Evolutionary conservation across 805 yeast species (phyloP).

Genomic region (Saturnispora dispora): DNA sequence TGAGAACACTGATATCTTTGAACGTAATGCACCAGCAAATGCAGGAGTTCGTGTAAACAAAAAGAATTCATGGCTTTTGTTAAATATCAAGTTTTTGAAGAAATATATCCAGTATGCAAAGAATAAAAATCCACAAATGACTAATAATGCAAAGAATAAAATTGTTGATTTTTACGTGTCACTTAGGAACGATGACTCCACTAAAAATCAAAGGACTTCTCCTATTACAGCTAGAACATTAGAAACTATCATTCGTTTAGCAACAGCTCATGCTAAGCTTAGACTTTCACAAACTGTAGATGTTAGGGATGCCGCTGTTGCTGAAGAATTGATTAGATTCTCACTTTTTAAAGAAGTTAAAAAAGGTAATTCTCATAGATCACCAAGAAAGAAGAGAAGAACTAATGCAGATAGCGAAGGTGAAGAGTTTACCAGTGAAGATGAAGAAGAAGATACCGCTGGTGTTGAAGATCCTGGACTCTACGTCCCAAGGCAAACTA

Average conservation of each 20-base stretch:
- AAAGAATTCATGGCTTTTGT: constrained; percentile 39
- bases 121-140: constrained; percentile 74
- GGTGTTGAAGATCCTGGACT: constrained; percentile 11
- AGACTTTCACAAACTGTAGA: constrained; percentile 71
- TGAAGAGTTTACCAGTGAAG: constrained; percentile 15
- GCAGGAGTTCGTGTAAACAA: constrained; percentile 11
- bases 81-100: constrained; percentile 72
- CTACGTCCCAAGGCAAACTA: constrained; percentile 10
- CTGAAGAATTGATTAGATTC: constrained; percentile 75
- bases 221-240: constrained; percentile 98
- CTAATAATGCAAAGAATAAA: constrained; percentile 66
- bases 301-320: constrained; percentile 71
- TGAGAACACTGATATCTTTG: constrained; percentile 60
- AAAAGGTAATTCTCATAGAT: constrained; percentile 27
- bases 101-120: constrained; percentile 93
- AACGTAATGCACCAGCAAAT: constrained; percentile 76
- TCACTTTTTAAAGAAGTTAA: constrained; percentile 68
- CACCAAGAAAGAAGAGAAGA: constrained; percentile 31
- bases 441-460: constrained; percentile 10
- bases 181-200: constrained; percentile 64
- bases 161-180: constrained; percentile 75
- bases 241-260: constrained; percentile 87
- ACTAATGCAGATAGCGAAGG: constrained; percentile 11
- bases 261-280: constrained; percentile 97
- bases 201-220: constrained; percentile 63